Base-by-base conservation (phyloP, 2,329 filamentous ascomycete species). In the Elsinoe necatrix region DNA sequence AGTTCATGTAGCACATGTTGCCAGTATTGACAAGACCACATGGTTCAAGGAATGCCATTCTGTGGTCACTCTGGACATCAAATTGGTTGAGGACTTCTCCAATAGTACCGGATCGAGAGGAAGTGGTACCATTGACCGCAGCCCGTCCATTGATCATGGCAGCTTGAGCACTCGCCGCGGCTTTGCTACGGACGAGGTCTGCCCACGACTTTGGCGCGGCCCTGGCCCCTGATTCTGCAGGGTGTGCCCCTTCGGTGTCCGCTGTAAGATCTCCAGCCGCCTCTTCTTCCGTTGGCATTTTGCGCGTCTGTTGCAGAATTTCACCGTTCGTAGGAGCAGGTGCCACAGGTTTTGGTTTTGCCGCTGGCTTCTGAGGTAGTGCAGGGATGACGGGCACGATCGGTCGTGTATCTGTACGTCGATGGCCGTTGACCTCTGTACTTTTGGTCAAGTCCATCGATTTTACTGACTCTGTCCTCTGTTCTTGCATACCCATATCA, bases 1-100 rank as follows among this genome's bases (percentile, higher is more conserved):
- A 96, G 76, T 97, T 98, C 93, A 98, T 97, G 74, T 98, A 98
- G 73, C 93, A 98, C 88, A 97, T 95, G 69, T 98, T 97, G 51
- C 93, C 93, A 39, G 92, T 95, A 73, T 98, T 98, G 63, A 95
- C 87, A 67, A 98, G 80, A 50, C 93, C 93, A 63, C 92, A 83
- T 52, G 93, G 93, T 72, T 97, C 89, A 52, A 98, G 79, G 67
- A 96, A 96, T 16, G 86, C 78, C 62, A 92, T 76, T 65, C 86
- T 88, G 58, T 78, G 75, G 47, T 79, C 78, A 35, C 77, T 76
- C 57, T 82, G 79, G 21, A 90, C 83, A 55, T 80, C 81, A 69
- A 91, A 93, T 25, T 82, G 80, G 51, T 80, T 80, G 54, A 98
- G 77, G 34, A 88, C 87, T 63, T 96, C 88, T 2, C 83, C 85